phyloP scores from a whole-genome alignment of 208 protist genomes.

The Trypanosoma brucei region DNA sequence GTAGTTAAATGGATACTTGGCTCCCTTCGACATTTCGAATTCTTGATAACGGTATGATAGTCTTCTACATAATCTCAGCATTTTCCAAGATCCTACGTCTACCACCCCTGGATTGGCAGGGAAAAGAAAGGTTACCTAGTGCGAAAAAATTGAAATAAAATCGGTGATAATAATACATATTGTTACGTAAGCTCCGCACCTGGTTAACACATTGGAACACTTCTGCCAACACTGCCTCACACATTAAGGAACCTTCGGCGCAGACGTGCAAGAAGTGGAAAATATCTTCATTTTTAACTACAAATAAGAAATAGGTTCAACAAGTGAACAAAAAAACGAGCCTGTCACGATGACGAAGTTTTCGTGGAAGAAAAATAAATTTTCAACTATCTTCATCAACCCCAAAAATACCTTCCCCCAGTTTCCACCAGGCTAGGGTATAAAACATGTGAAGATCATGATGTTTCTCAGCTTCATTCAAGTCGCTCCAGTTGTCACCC shows the following conservation, averaged over 20 bases:
- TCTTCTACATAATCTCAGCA: conserved; percentile 42
- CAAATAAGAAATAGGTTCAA: too few relatives aligned
- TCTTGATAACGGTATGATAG: conserved; percentile 81
- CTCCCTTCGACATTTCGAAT: conserved; percentile 84
- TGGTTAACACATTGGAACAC: too few relatives aligned
- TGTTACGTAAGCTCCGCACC: too few relatives aligned
- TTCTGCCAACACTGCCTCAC: too few relatives aligned
- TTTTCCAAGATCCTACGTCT: conserved; percentile 19
- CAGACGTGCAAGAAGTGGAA: too few relatives aligned
- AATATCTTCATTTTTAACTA: too few relatives aligned
- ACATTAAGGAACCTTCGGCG: too few relatives aligned
- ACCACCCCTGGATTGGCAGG: background rate
- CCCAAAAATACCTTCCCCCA: conserved; percentile 86
- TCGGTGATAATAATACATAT: too few relatives aligned
- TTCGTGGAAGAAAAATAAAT: too few relatives aligned
- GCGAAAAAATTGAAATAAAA: too few relatives aligned
- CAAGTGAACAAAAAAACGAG: too few relatives aligned
- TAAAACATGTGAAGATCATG: conserved; percentile 90
- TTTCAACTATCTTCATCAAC: conserved; percentile 46
- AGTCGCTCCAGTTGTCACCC: conserved; percentile 86
- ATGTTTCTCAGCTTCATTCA: conserved; percentile 82
- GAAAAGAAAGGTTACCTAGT: background rate
- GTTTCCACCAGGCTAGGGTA: conserved; percentile 87
- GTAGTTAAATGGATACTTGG: conserved; percentile 85
- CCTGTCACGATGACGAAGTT: too few relatives aligned